Base-by-base conservation (phyloP, 768 basidiomycete genomes). In the Paxillus involutus region DNA sequence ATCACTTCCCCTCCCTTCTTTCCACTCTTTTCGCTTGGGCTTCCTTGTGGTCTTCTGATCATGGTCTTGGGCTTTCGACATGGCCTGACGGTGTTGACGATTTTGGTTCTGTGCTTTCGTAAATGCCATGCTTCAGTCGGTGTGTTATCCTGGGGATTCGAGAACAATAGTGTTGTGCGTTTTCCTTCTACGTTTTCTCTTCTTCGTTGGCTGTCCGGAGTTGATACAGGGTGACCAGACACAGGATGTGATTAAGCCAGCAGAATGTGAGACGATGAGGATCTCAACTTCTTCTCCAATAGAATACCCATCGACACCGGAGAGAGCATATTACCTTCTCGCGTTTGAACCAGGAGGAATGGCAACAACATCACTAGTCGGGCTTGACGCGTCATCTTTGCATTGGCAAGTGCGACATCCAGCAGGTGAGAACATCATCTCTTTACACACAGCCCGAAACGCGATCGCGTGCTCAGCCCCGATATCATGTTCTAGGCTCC, bases 291-390 rank as follows among this genome's bases (percentile, higher is more conserved):
- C 47, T 6, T 17, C 44, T 21, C 24, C 45, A 11, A 44, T 11
- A 41, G 51, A 11, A 16, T 6, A 43, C 10, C 33, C 17, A 12
- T 43, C 44, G 12, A 19, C 30, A 30, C 17, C 62, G 29, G 70
- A 66, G 26, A 46, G 26, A 7, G 69, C 76, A 3, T 81, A 74
- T 53, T 73, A 73, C 55, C 66, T 80, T 66, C 66, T 80, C 13
- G 73, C 76, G 1, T 73, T 76, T 43, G 71, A 74, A 42, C 57
- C 69, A 12, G 71, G 65, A 14, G 74, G 73, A 14, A 66, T 64
- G 6, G 69, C 72, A 0, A 72, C 71, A 8, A 72, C 71, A 10
- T 65, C 65, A 2, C 51, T 69, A 37, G 57, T 78, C 17, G 80
- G 77, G 12, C 56, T 59, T 3, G 64, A 73, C 30, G 62, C 68